Evolutionary conservation across 345 rosid species (phyloP).

Genomic region (Leavenworthia alabamica): DNA sequence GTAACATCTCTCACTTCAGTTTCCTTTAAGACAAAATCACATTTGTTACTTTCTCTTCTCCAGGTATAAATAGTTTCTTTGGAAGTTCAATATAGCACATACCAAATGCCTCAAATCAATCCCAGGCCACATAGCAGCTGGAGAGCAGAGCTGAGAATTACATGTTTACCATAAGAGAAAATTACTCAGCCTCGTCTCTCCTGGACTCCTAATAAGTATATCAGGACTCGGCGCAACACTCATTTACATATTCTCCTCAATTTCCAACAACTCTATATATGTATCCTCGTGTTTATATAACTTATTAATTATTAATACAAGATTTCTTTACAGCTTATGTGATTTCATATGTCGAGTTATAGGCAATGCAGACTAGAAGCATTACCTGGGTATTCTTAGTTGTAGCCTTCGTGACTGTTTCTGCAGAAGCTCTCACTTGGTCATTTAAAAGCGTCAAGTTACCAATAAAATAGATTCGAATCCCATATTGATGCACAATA

Average conservation of each 20-base stretch:
- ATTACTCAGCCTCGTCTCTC: slow-evolving; percentile 74
- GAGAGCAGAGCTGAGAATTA: slow-evolving; percentile 50
- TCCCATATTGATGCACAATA: slow-evolving; percentile 49
- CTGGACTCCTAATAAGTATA: slow-evolving; percentile 59
- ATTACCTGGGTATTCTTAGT: slow-evolving; percentile 33
- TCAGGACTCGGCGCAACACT: slow-evolving; percentile 70
- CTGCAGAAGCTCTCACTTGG: slow-evolving; percentile 50
- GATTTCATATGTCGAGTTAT: slow-evolving; percentile 75
- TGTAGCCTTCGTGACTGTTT: slow-evolving; percentile 62
- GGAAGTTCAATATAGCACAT: slow-evolving; percentile 63
- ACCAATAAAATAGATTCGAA: slow-evolving; percentile 45
- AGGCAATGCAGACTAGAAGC: slow-evolving; percentile 43
- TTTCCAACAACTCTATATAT: slow-evolving; percentile 43
- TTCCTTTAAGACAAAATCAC: slow-evolving; percentile 10
- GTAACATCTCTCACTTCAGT: too few species aligned
- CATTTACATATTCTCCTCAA: slow-evolving; percentile 68
- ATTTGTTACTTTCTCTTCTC: slow-evolving; percentile 61
- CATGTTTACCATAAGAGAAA: slow-evolving; percentile 72
- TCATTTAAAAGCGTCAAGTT: slow-evolving; percentile 38
- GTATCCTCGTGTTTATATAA: too few species aligned
- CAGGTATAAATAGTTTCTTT: slow-evolving; percentile 45
- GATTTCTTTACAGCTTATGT: slow-evolving; percentile 62
- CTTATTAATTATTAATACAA: slow-evolving; percentile 38
- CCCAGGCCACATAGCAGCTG: slow-evolving; percentile 76
- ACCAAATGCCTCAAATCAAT: slow-evolving; percentile 61